Conservation (phyloP, 345 rosid genomes). For the Viola odorata region DNA sequence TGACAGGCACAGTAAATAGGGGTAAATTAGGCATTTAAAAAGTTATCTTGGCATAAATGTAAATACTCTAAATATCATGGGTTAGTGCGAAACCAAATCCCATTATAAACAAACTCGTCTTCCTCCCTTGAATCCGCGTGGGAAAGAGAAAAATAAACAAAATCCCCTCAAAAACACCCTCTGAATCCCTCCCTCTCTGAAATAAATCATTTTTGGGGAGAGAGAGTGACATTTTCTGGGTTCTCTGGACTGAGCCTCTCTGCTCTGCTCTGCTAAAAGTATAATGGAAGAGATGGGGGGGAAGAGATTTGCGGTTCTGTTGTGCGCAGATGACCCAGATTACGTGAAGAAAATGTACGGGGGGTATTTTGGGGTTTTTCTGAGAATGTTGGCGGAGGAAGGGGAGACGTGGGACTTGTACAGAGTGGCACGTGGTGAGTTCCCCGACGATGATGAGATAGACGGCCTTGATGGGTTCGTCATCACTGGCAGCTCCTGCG, state of each 20-base stretch:
- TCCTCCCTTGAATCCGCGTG: too few species aligned
- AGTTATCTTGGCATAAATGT: too few species aligned
- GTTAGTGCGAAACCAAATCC: too few species aligned
- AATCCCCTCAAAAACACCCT: background rate
- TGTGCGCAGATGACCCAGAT: slow-evolving; percentile 67
- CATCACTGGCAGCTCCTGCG: slow-evolving; percentile 61
- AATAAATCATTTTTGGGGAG: background rate
- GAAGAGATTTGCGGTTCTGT: slow-evolving; percentile 50
- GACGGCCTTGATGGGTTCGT: slow-evolving; percentile 52
- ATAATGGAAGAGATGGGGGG: slow-evolving; percentile 11
- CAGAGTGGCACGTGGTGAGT: slow-evolving; percentile 39
- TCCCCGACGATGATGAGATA: slow-evolving; percentile 45
- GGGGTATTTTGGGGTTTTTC: slow-evolving; percentile 53
- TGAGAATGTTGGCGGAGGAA: slow-evolving; percentile 46
- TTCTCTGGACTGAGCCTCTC: background rate
- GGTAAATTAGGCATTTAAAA: too few species aligned
- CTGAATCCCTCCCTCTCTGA: background rate
- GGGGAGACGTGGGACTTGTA: slow-evolving; percentile 60
- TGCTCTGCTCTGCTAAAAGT: background rate
- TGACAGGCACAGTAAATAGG: too few species aligned
- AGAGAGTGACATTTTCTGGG: background rate
- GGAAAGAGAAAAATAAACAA: background rate
- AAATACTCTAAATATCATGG: too few species aligned
- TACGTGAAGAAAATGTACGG: slow-evolving; percentile 46
- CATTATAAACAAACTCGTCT: too few species aligned